A percentile compares a stretch with the other conserved stretches of the same genome.
Conservation (phyloP, 176 grass and related monocot genomes). For the Bromus sterilis region DNA sequence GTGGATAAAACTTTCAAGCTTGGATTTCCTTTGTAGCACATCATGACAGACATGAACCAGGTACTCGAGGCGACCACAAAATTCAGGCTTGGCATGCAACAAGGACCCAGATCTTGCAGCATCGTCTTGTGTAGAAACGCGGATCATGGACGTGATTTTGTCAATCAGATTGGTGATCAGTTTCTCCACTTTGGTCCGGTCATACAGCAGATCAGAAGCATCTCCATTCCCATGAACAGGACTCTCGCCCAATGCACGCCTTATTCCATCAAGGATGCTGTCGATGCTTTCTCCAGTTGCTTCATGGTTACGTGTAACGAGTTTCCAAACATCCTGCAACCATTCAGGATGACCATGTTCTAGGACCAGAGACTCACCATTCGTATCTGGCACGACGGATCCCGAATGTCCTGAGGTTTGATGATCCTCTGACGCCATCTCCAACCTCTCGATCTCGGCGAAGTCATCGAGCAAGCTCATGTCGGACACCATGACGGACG, state of each 20-base stretch:
- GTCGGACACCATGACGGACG: slow-evolving; percentile 21
- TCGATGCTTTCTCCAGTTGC: slow-evolving; percentile 36
- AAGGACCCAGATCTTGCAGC: not conserved
- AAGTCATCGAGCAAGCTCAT: slow-evolving; percentile 56
- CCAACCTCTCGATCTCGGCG: slow-evolving; percentile 48
- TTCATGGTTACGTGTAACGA: slow-evolving; percentile 60
- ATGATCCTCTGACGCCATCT: slow-evolving; percentile 16
- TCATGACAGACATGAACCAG: slow-evolving; percentile 48
- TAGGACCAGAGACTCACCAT: not conserved
- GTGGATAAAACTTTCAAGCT: slow-evolving; percentile 27
- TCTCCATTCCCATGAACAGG: not conserved
- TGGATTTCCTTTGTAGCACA: slow-evolving; percentile 30
- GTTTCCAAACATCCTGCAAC: slow-evolving; percentile 44
- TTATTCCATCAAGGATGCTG: slow-evolving; percentile 46
- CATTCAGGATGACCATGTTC: slow-evolving; percentile 37
- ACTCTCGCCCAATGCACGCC: slow-evolving; percentile 25
- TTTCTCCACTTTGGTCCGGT: not conserved
- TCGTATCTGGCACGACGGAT: not conserved
- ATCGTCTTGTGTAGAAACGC: not conserved
- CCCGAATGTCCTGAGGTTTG: not conserved
- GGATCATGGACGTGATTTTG: slow-evolving; percentile 1
- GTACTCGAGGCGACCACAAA: slow-evolving; percentile 17
- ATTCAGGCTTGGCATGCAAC: slow-evolving; percentile 24
- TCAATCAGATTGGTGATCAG: slow-evolving; percentile 5
- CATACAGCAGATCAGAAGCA: not conserved